Conservation (phyloP, 2,329 filamentous ascomycete species). For the Microsporum ferrugineum region DNA sequence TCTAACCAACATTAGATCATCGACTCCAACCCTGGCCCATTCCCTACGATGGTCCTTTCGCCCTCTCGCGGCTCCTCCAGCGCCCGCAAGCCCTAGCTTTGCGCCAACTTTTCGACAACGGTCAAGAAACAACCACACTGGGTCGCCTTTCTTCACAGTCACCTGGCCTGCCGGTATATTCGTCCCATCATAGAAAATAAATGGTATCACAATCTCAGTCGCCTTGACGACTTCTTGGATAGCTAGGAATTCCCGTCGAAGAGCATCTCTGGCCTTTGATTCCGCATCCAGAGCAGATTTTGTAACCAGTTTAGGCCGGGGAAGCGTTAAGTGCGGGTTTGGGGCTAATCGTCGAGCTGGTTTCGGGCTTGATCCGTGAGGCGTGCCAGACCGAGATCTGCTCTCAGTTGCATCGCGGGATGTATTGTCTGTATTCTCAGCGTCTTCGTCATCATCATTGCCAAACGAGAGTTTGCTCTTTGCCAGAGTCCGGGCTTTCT, state of each 20-base stretch:
- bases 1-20: slow-evolving; percentile 86
- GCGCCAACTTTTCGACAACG: slow-evolving; percentile 83
- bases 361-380: slow-evolving; percentile 22
- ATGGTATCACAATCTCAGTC: slow-evolving; percentile 81
- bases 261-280: slow-evolving; percentile 60
- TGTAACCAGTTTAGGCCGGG: slow-evolving; percentile 61
- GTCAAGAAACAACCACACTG: slow-evolving; percentile 85
- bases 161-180: slow-evolving; percentile 77
- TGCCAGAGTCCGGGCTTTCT: slow-evolving; percentile 42
- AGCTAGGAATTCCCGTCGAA: slow-evolving; percentile 67
- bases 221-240: slow-evolving; percentile 79
- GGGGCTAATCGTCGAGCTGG: slow-evolving; percentile 29
- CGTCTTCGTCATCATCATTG: slow-evolving; percentile 52
- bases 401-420: slow-evolving; percentile 26
- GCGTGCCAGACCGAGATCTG: slow-evolving; percentile 29
- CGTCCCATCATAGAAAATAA: slow-evolving; percentile 93
- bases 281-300: slow-evolving; percentile 69
- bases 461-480: slow-evolving; percentile 53
- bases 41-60: slow-evolving; percentile 56
- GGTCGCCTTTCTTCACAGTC: slow-evolving; percentile 84
- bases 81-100: slow-evolving; percentile 61
- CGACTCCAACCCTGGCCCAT: slow-evolving; percentile 88
- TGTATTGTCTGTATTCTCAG: slow-evolving; percentile 28
- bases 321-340: slow-evolving; percentile 31
- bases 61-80: slow-evolving; percentile 33